phyloP scores from a whole-genome alignment of 2,329 filamentous ascomycete genomes.

The Phialemonium atrogriseum region DNA sequence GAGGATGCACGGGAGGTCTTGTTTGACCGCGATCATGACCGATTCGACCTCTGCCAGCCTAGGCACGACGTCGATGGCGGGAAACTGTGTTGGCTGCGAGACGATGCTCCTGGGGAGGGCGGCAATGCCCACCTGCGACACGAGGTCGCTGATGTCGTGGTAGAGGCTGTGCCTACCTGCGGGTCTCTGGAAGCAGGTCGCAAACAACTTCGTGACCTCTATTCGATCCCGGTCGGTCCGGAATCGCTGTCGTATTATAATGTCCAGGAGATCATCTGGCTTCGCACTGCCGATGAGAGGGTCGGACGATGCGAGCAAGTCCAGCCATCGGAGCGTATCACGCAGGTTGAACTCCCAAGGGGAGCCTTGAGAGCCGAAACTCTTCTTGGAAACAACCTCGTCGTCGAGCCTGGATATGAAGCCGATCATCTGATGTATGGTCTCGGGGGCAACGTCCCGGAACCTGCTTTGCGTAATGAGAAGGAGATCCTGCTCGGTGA shows the following conservation, averaged over 20 bases:
- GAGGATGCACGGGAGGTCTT: constrained; percentile 82
- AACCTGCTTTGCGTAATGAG: constrained; percentile 76
- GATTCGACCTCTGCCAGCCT: constrained; percentile 74
- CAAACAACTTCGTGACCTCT: constrained; percentile 58
- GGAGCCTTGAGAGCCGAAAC: constrained; percentile 56
- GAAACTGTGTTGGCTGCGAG: constrained; percentile 42
- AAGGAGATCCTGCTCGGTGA: constrained; percentile 71
- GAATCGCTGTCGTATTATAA: constrained; percentile 84
- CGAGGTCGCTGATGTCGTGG: constrained; percentile 57
- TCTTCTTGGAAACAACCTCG: constrained; percentile 52
- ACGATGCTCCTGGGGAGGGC: constrained; percentile 53
- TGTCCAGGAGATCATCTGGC: constrained; percentile 67
- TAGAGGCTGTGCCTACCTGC: constrained; percentile 55
- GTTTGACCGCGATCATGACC: constrained; percentile 75
- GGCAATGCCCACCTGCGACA: constrained; percentile 75
- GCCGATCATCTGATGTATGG: constrained; percentile 60
- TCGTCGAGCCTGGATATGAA: constrained; percentile 78
- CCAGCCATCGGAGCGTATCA: constrained; percentile 82
- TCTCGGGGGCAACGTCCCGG: constrained; percentile 48
- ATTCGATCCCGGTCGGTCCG: constrained; percentile 60
- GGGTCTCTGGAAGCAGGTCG: constrained; percentile 34
- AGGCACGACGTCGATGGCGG: constrained; percentile 38
- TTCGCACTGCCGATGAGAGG: constrained; percentile 52
- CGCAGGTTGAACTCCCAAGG: constrained; percentile 96
- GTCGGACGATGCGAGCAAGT: constrained; percentile 55